Conservation (phyloP, 495 filamentous ascomycete genomes). For the Penicillium desertorum region DNA sequence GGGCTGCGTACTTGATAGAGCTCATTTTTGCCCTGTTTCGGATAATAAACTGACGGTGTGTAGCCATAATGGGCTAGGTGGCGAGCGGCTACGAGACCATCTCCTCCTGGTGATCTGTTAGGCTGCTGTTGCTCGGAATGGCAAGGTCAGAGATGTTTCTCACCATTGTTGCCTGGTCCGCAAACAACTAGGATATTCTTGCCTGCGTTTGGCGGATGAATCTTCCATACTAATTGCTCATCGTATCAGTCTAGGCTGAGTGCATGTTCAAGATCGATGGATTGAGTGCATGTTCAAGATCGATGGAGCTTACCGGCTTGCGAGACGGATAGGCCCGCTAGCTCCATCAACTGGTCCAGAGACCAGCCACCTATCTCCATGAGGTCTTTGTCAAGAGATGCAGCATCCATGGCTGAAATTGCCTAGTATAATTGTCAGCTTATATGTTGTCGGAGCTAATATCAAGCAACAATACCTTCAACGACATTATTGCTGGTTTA, state of each 20-base stretch:
- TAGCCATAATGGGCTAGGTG: conserved; percentile 96
- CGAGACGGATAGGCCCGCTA: conserved; percentile 89
- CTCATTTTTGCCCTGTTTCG: conserved; percentile 85
- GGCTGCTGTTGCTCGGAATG: conserved; percentile 6
- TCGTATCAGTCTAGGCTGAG: not conserved
- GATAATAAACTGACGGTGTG: conserved; percentile 86
- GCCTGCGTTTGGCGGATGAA: conserved; percentile 75
- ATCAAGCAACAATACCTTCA: conserved; percentile 32
- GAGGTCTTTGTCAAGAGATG: conserved; percentile 85
- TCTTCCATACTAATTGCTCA: conserved; percentile 26
- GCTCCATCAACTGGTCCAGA: conserved; percentile 95
- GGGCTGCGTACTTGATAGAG: conserved; percentile 66
- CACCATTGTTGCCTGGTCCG: conserved; percentile 94
- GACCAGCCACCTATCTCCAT: conserved; percentile 93
- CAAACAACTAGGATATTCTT: conserved; percentile 81
- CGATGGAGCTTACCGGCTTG: conserved; percentile 65
- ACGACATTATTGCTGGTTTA: conserved; percentile 41
- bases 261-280: not conserved
- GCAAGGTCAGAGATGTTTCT: conserved; percentile 17
- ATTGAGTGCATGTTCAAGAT: not conserved
- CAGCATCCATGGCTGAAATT: conserved; percentile 81
- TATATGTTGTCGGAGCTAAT: not conserved
- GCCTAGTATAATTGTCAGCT: conserved; percentile 53
- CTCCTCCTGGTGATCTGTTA: conserved; percentile 62
- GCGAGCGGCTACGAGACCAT: conserved; percentile 91